Conservation (phyloP, 139 green algal genomes). For the Mychonastes homosphaera region DNA sequence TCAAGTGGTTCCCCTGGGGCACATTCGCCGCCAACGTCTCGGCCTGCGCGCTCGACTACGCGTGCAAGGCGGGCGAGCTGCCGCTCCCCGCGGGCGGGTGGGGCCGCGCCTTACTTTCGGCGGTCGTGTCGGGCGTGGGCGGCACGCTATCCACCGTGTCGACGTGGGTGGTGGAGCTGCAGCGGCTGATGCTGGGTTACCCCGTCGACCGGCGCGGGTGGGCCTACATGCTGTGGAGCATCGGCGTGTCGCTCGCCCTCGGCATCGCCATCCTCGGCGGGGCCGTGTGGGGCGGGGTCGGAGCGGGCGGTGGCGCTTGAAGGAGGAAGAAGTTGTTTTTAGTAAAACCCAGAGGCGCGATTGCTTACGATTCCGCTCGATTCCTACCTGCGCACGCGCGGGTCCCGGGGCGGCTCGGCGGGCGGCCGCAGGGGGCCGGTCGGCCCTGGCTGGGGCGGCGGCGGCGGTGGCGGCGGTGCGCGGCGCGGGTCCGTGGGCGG, state of each 20-base stretch:
- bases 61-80: conserved; percentile 17
- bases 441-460: too few species aligned
- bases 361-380: background rate
- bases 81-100: background rate
- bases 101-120: conserved; percentile 12
- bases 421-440: too few species aligned
- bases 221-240: conserved; percentile 12
- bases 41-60: conserved; percentile 40
- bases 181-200: conserved; percentile 13
- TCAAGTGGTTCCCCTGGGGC: conserved; percentile 17
- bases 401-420: background rate
- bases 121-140: conserved; percentile 40
- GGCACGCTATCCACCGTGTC: conserved; percentile 71
- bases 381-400: background rate
- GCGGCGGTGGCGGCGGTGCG: too few species aligned
- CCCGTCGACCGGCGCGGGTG: conserved; percentile 13
- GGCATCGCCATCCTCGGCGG: conserved; percentile 24
- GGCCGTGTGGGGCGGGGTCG: conserved; percentile 9
- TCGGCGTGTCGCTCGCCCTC: conserved; percentile 3
- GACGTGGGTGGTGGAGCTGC: conserved; percentile 68
- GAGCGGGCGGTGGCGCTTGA: background rate
- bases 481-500: too few species aligned
- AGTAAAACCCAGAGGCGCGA: background rate
- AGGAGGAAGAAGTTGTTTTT: background rate
- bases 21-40: conserved; percentile 66